Evolutionary conservation across 164 flowering plant genomes (phyloP), one percentile per base, ranked within the genome.

Genomic region (Euptelea pleiosperma): DNA sequence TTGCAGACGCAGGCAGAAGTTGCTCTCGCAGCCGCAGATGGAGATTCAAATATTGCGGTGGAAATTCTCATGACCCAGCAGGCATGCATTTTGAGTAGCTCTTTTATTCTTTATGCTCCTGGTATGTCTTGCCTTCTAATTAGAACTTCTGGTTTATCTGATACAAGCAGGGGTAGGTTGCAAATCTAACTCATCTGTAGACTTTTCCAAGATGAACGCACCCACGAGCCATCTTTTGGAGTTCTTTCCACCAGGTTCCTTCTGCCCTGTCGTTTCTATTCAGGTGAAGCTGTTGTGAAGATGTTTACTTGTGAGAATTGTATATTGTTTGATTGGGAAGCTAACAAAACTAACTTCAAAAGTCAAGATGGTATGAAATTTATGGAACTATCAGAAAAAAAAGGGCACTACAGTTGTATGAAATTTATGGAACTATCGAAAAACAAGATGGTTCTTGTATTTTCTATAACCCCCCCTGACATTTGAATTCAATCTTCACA

Each of bases 1-100:
- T 69, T 73, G 60, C 89, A 93, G 99, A 94, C 93, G 12, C 97
- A 94, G 66, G 99, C 76, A 50, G 99, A 94, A 73, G 93, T 94
- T 57, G 99, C 97, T 44, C 68, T 94, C 6, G 82, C 91, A 57
- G 97, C 99, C 42, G 91, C 96, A 54, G 97, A 93, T 59, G 95
- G 95, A 6, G 88, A 94, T 72, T 36, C 84, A 39, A 84, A 79
- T 60, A 69, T 88, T 26, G 99, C 96, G 1, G 84, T 91, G 44
- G 99, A 93, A 73, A 90, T 93, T 63, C 86, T 93, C 8, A 89
- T 89, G 96, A 86, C 80, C 69, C 97, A 90, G 70, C 89, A 82
- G 89, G 96, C 78, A 53, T 47, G 65, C 34, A 34, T 58, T 58
- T 63, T 47, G 18, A 22, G 3, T 14, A 8, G 4, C 25, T 41